Base-by-base conservation (phyloP, 768 basidiomycete genomes). In the Boletus rufocinnamomeus region DNA sequence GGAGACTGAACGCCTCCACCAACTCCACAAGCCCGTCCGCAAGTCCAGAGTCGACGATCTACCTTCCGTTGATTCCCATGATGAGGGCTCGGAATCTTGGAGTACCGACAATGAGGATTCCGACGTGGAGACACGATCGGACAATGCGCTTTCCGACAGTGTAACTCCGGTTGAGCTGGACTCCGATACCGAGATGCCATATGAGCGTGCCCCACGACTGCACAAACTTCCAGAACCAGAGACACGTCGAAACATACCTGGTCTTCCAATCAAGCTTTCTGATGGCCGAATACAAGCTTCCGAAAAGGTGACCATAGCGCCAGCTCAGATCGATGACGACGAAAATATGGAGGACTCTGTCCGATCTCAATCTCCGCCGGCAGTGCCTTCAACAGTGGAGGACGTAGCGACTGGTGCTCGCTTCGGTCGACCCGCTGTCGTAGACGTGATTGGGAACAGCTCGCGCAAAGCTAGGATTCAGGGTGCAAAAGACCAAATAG, bases 401-500 rank as follows among this genome's bases (percentile, higher is more conserved):
- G 89, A 91, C 65, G 84, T 91, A 25, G 76, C 91, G 9, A 93
- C 91, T 9, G 93, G 91, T 14, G 87, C 91, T 61, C 84, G 94
- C 34, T 93, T 94, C 64, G 95, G 95, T n/a, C 84, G 93, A 28
- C 83, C 82, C 19, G 89, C 92, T 5, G 85, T 96, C 14, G 74
- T 84, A 32, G 87, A 89, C 61, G 79, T 95, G 46, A 76, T 96
- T 40, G 74, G 77, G 43, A 87, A 82, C 59, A 80, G 80, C 64
- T 88, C 90, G 25, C 82, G 87, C 59, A 82, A 81, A 62, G 79
- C 77, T 50, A 80, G 87, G 53, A 77, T 97, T 62, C 85, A 86
- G 63, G 79, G 79, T 43, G 95, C 95, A 16, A 93, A 96, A 66
- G 94, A 97, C 69, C 95, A 98, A 75, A 92, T 98, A 61, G 97